Base-by-base conservation (phyloP, 345 rosid genomes). In the Cardamine occulta region DNA sequence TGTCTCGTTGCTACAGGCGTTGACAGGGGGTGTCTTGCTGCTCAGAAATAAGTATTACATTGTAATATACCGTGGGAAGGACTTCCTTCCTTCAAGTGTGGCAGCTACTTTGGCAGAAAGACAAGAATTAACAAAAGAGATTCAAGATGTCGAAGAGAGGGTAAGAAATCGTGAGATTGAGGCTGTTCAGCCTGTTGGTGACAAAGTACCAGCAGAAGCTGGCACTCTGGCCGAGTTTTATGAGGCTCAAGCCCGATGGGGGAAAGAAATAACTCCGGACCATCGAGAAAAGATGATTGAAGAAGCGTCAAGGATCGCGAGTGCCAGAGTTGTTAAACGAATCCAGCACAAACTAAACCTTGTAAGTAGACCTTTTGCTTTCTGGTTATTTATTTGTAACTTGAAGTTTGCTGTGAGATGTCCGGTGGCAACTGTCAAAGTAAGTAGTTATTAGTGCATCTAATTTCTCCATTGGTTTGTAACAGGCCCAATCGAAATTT, bases 171-270 rank as follows among this genome's bases (percentile, higher is more conserved):
- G 76, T 61, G 86, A 71, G 44, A 62, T 82, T 70, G 89, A 83
- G 69, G 85, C 83, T 71, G 72, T 72, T 74, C 79, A 83, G 68
- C 84, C 89, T 29, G 82, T 79, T 71, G 86, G 76, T 75, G 83
- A 72, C 42, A 82, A 83, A 72, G 89, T 82, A 56, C 82, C 81
- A 63, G 88, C 85, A 3, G 93, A 80, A 76, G 97, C 91, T 71
- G 99, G 99, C 72, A 88, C 97, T 39, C 84, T 95, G 80, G 94
- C 97, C 12, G 99, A 95, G 83, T 95, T 95, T 86, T 90, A 91
- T 74, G 93, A 95, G 86, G 97, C 97, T 83, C 96, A 92, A 85
- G 85, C 97, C 8, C 86, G 90, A 42, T 95, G 97, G 97, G 97
- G 99, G 55, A 88, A 86, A 81, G 90, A 88, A 23, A 79, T 88